Evolutionary conservation across 1,284 basidiomycete species (phyloP).

Genomic region (Leccinum cinnamomeum): DNA sequence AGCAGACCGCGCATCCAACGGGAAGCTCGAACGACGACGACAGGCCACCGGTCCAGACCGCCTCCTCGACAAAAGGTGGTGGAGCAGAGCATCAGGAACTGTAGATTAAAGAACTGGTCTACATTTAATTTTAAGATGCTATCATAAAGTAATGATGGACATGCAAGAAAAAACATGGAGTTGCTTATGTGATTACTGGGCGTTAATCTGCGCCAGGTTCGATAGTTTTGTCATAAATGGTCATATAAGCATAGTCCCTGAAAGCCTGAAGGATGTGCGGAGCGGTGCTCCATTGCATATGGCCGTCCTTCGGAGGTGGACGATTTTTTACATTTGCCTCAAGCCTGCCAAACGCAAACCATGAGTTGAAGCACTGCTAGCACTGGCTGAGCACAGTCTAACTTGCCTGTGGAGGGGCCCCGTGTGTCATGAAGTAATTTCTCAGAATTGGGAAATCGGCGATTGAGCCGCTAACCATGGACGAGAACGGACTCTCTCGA

Average conservation of each 20-base stretch:
- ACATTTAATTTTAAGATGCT: conserved; percentile 17
- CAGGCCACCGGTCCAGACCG: conserved; percentile 14
- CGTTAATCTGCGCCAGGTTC: conserved; percentile 4
- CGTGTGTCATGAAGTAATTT: conserved; percentile 70
- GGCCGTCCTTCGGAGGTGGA: conserved; percentile 1
- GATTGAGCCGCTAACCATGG: conserved; percentile 71
- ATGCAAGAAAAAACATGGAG: conserved; percentile 29
- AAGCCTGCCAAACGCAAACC: conserved; percentile 32
- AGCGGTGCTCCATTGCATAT: conserved; percentile 1
- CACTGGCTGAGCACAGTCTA: conserved; percentile 21
- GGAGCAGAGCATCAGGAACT: conserved; percentile 39
- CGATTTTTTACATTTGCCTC: conserved; percentile 25
- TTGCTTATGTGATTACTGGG: conserved; percentile 14
- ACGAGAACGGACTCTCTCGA: conserved; percentile 62
- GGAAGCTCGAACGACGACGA: conserved; percentile 8
- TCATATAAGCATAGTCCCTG: conserved; percentile 30
- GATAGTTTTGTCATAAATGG: conserved; percentile 31
- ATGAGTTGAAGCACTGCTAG: conserved; percentile 28
- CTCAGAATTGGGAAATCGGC: conserved; percentile 77
- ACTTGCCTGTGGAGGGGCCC: conserved; percentile 44
- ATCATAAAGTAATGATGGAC: conserved; percentile 23
- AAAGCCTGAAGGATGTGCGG: conserved; percentile 4
- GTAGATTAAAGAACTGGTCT: conserved; percentile 28
- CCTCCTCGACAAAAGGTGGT: conserved; percentile 10
- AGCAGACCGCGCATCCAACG: conserved; percentile 23